phyloP scores from a whole-genome alignment of 345 rosid genomes.

The Ceriops decandra region DNA sequence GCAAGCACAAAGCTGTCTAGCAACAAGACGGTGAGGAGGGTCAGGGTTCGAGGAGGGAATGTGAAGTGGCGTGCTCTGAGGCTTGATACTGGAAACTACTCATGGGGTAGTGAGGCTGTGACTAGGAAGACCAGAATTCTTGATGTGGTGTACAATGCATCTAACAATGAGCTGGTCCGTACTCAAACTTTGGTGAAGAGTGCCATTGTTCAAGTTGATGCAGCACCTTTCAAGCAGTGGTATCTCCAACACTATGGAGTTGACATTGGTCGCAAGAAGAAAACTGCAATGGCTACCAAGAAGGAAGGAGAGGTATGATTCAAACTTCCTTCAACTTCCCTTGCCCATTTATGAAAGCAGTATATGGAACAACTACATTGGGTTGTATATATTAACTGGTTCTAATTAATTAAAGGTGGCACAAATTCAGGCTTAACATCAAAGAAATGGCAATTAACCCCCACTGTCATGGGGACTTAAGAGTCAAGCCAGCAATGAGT shows the following conservation, averaged over 20 bases:
- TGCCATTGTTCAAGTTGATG: slow-evolving; percentile 68
- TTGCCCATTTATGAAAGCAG: too few species aligned
- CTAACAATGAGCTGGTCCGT: slow-evolving; percentile 82
- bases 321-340: not conserved
- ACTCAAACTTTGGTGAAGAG: slow-evolving; percentile 77
- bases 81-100: slow-evolving; percentile 80
- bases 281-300: slow-evolving; percentile 37
- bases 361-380: too few species aligned
- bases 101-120: slow-evolving; percentile 88
- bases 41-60: slow-evolving; percentile 79
- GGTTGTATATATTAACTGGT: too few species aligned
- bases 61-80: slow-evolving; percentile 89
- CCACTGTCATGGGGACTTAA: too few species aligned
- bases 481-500: too few species aligned
- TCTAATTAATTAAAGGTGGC: too few species aligned
- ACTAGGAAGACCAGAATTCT: slow-evolving; percentile 80
- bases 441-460: too few species aligned
- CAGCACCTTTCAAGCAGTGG: slow-evolving; percentile 75
- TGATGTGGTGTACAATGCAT: slow-evolving; percentile 84
- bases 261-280: slow-evolving; percentile 78
- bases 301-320: slow-evolving; percentile 55
- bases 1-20: slow-evolving; percentile 78
- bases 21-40: slow-evolving; percentile 83
- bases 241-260: slow-evolving; percentile 64
- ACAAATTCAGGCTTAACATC: too few species aligned